Base-by-base conservation (phyloP, 306 rosid species). In the Cucurbita moschata region DNA sequence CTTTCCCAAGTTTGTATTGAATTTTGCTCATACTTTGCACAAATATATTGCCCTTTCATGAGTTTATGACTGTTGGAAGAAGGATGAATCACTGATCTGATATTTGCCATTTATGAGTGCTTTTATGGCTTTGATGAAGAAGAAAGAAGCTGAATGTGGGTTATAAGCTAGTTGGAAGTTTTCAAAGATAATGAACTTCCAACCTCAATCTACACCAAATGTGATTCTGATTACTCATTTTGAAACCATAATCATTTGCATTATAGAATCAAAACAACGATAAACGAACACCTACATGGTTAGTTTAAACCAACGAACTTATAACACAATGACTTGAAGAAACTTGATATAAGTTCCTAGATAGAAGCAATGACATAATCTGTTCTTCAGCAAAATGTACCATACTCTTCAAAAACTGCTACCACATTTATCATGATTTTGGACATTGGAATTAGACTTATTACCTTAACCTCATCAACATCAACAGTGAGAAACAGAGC, bases 391-490 rank as follows among this genome's bases (percentile, higher is more conserved):
- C 21, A 61, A 4, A 35, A 35, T 30, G 65, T 30, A 42, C 8
- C 65, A 59, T 30, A 13, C 11, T 59, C 65, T 59, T 11, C 65
- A 11, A 14, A 30, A 57, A 38, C 23, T 55, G 61, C 30, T 35
- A 35, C 10, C 39, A 19, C 37, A 46, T 21, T 7, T 5, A 67
- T 44, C 12, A 6, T 67, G 6, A 15, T 67, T 46, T 56, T 52
- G 50, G 30, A 21, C 14, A 58, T n/a, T 76, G 63, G 56, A 82
- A 51, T 12, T 30, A 16, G 58, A 47, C 5, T 55, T 12, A 56
- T 87, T 83, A 94, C 99, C 97, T 84, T 85, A 75, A 91, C 89
- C 61, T 94, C 97, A 79, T 94, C 99, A 62, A 91, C 96, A 82
- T 94, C 99, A 47, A 94, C 96, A 1, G 82, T 71, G 79, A 94